Base-by-base conservation (phyloP, 495 filamentous ascomycete genomes). In the Barbatosphaeria neglecta region DNA sequence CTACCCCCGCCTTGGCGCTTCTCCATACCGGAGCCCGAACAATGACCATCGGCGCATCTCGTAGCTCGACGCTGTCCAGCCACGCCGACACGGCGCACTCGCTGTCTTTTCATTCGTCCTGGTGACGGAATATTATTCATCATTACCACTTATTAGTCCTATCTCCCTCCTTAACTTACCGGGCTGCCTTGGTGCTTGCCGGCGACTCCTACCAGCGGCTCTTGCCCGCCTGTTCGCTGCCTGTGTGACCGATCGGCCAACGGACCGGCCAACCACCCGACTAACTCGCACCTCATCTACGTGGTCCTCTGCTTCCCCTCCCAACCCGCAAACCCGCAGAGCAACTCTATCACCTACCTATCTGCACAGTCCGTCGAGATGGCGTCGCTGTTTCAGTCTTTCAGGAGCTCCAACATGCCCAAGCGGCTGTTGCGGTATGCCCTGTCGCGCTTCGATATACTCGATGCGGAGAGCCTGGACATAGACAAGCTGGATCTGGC, bases 381-480 rank as follows among this genome's bases (percentile, higher is more conserved):
- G 75, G 72, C 71, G 31, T 66, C 63, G 41, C 81, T 73, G 56
- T 83, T 92, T 58, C 64, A 84, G 57, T 80, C 84, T 39, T 87
- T 74, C 41, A 51, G 62, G 50, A 62, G 50, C 47, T 74, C 83
- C 31, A 83, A 77, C 53, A 79, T 92, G 65, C 84, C 86, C 65
- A 90, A 90, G 70, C 78, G 81, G 55, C 68, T 92, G 46, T 72
- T 95, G 40, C 80, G 83, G 50, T 93, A 88, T 62, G 86, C 79
- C 20, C 66, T 96, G 22, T 84, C 83, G 4, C 79, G 83, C 46
- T 64, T 90, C 35, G 87, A 90, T 44, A 62, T 94, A 22, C 73
- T 96, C 22, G 90, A 96, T 54, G 82, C 82, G 22, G 78, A 90
- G 54, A 80, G 82, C 2, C 57, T 94, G 33, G 84, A 94, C 51